Evolutionary conservation across 2,329 filamentous ascomycete species (phyloP).

Genomic region (Pseudogymnoascus sp.): DNA sequence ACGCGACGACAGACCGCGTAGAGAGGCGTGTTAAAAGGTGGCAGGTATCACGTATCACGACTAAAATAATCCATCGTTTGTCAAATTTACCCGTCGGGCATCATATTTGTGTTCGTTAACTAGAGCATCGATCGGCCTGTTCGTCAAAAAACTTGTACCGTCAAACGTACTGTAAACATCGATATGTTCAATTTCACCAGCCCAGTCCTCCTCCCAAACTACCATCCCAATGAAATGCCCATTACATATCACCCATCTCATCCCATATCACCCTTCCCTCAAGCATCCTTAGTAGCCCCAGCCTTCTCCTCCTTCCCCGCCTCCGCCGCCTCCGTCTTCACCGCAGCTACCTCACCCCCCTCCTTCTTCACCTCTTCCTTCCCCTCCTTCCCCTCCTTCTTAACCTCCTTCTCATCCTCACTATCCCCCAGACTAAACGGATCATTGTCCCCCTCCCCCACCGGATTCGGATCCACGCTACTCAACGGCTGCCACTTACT

Average conservation of each 20-base stretch:
- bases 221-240: background rate
- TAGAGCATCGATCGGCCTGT: background rate
- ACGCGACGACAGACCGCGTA: background rate
- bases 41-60: too few relatives aligned
- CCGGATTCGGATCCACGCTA: conserved; percentile 72
- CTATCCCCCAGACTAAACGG: conserved; percentile 95
- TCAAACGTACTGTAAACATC: too few relatives aligned
- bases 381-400: conserved; percentile 46
- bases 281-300: conserved; percentile 16
- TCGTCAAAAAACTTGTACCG: background rate
- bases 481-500: conserved; percentile 98
- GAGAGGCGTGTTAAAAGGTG: background rate
- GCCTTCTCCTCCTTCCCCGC: conserved; percentile 36
- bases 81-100: too few relatives aligned
- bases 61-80: too few relatives aligned
- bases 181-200: background rate
- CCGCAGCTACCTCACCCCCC: conserved; percentile 39
- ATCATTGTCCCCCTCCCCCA: conserved; percentile 81
- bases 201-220: background rate
- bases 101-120: background rate
- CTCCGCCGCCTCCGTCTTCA: conserved; percentile 54
- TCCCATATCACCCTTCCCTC: too few relatives aligned
- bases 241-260: background rate
- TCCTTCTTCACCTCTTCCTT: conserved; percentile 38
- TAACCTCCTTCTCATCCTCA: conserved; percentile 79